phyloP scores from a whole-genome alignment of 2,329 filamentous ascomycete genomes.

The Xylariaceae sp. region DNA sequence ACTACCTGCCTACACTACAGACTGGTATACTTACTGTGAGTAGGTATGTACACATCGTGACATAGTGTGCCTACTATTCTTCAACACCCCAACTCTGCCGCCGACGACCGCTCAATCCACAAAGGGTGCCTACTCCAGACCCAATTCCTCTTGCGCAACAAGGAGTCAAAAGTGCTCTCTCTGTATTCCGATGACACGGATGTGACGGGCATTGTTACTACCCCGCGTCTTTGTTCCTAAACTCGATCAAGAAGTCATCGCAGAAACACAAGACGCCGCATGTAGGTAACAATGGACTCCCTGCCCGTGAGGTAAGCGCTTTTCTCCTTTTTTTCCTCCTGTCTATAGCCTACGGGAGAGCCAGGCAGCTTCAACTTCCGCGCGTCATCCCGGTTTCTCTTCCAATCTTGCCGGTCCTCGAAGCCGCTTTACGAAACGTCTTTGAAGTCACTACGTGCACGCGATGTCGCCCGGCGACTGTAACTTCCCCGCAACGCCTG shows the following conservation, averaged over 20 bases:
- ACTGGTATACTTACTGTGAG: too few relatives aligned
- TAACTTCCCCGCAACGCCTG: neutral
- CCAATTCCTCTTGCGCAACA: constrained; percentile 7
- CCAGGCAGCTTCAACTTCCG: neutral
- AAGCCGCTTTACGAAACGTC: neutral
- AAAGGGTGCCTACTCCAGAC: neutral
- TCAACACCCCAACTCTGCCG: too few relatives aligned
- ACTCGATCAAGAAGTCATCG: constrained; percentile 5
- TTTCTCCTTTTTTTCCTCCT: constrained; percentile 1
- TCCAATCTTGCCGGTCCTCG: neutral
- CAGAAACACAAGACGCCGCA: constrained; percentile 7
- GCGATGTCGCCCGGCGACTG: constrained; percentile 4
- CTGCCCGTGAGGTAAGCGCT: constrained; percentile 29
- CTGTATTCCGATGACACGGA: neutral
- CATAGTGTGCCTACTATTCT: too few relatives aligned
- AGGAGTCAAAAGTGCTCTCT: neutral
- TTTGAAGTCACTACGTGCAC: neutral
- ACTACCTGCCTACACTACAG: too few relatives aligned
- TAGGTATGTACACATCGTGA: too few relatives aligned
- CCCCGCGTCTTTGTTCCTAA: constrained; percentile 22
- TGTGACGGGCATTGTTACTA: constrained; percentile 6
- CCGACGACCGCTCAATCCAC: too few relatives aligned
- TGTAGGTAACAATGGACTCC: constrained; percentile 26
- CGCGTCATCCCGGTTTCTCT: neutral
- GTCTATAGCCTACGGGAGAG: neutral